Percentiles rank a stretch among this genome's conserved stretches.
Evolutionary conservation across 2,329 filamentous ascomycete species (phyloP).

Genomic region (Diaporthe australafricana): DNA sequence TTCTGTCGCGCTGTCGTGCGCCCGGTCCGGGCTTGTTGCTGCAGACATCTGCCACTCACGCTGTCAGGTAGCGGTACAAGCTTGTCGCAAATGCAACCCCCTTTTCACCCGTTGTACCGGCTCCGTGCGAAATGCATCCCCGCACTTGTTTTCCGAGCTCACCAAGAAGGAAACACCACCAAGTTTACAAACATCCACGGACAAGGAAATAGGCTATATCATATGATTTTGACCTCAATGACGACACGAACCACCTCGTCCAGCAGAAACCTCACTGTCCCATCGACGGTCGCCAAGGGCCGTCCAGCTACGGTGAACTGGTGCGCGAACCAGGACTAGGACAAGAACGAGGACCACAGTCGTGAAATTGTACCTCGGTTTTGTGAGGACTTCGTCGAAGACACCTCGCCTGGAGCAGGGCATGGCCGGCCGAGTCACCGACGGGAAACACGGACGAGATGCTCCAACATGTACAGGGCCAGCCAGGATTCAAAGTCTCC

Average conservation of each 20-base stretch:
- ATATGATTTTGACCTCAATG: not conserved
- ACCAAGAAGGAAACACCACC: not conserved
- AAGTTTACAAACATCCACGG: not conserved
- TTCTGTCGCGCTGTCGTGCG: not conserved
- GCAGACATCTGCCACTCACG: not conserved
- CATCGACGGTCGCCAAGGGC: not conserved
- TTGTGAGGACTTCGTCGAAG: not conserved
- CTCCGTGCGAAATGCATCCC: not conserved
- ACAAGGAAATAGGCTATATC: not conserved
- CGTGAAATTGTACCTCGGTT: not conserved
- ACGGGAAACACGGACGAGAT: slow-evolving; percentile 8
- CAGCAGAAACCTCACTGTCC: not conserved
- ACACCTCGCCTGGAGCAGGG: not conserved
- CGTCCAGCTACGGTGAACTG: not conserved
- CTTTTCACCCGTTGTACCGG: slow-evolving; percentile 12
- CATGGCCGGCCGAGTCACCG: slow-evolving; percentile 11
- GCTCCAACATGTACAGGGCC: not conserved
- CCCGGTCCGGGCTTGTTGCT: slow-evolving; percentile 4
- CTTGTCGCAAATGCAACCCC: slow-evolving; percentile 21
- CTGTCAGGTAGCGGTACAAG: slow-evolving; percentile 20
- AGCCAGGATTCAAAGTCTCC: not conserved
- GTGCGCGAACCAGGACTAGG: not conserved
- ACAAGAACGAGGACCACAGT: not conserved
- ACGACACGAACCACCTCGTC: not conserved
- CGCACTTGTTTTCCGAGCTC: not conserved